Base-by-base conservation (phyloP, 179 eudicot species). In the Patellifolia procumbens region DNA sequence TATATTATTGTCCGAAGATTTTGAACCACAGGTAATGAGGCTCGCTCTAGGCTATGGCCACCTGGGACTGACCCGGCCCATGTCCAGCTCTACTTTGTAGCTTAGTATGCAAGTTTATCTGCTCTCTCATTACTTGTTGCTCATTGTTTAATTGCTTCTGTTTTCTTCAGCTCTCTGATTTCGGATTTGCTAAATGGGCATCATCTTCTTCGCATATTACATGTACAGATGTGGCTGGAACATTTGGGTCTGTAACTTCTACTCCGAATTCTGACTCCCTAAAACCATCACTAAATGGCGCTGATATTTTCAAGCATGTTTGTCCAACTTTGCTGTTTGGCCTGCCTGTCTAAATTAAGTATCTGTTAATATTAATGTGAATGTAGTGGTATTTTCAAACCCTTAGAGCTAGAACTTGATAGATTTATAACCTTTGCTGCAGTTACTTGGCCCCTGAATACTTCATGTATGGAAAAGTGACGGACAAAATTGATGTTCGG, bases 361-460 rank as follows among this genome's bases (percentile, higher is more conserved):
- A 13, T 17, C 20, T 42, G 56, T 42, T 13, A 8, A 5, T 31
- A 13, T 17, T 31, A 20, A 32, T 66, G 34, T 8, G 61, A 19
- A 35, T 16, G 52, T 3, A 22, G n/a, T 26, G 20, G 42, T 13
- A 1, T 42, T n/a, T 17, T 20, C 34, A 26, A 22, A 11, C 15
- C 35, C n/a, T 52, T 56, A 35, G 56, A 34, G 24, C 77, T 64
- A 35, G 42, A 76, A 71, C 73, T 56, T 72, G 59, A 39, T 75
- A 49, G 28, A 53, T 64, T 72, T 63, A 39, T 63, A 39, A 43
- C 42, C 62, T 48, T 15, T 79, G 26, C 56, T 82, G 86, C 88
- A 94, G 98, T 61, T 94, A 94, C 82, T 81, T 94, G 89, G 97
- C 98, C 53, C 98, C 98, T 67, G 98, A 94, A 69, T 94, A 94